A percentile compares a stretch with the other conserved stretches of the same genome.
Conservation (phyloP, 352 stramenopile genomes). For the Globisporangium cederbergense region DNA sequence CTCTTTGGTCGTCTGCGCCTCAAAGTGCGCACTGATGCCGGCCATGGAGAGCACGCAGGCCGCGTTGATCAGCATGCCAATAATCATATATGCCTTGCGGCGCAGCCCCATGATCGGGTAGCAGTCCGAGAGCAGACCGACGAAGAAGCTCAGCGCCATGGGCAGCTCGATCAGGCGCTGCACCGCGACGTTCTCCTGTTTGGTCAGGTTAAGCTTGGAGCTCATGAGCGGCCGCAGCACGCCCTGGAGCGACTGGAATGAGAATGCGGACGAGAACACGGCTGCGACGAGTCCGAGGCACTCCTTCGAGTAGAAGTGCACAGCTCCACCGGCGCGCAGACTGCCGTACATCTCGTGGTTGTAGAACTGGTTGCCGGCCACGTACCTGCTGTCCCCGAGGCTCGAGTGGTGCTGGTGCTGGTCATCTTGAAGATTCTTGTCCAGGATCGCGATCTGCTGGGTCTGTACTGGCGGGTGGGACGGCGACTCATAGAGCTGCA, state of each 20-base stretch:
- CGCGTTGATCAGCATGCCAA: conserved; percentile 38
- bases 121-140: conserved; percentile 86
- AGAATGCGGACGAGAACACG: conserved; percentile 22
- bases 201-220: conserved; percentile 17
- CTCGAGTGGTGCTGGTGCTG: neutral
- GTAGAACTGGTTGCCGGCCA: conserved; percentile 32
- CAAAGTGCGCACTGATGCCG: conserved; percentile 21
- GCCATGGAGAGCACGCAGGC: conserved; percentile 20
- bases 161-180: conserved; percentile 74
- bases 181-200: conserved; percentile 19
- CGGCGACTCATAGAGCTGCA: conserved; percentile 17
- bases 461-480: neutral
- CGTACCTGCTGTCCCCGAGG: conserved; percentile 12
- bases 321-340: conserved; percentile 24
- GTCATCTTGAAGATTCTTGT: conserved; percentile 4
- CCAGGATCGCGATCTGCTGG: conserved; percentile 9
- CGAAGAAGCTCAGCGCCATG: conserved; percentile 86
- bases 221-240: conserved; percentile 19
- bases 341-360: conserved; percentile 54
- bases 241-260: conserved; percentile 16
- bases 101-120: conserved; percentile 88
- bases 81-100: conserved; percentile 90
- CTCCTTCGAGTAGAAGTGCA: conserved; percentile 20
- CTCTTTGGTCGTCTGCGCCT: conserved; percentile 12
- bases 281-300: conserved; percentile 20